Base-by-base conservation (phyloP, 2,329 filamentous ascomycete species). In the Colletotrichum caudatum region DNA sequence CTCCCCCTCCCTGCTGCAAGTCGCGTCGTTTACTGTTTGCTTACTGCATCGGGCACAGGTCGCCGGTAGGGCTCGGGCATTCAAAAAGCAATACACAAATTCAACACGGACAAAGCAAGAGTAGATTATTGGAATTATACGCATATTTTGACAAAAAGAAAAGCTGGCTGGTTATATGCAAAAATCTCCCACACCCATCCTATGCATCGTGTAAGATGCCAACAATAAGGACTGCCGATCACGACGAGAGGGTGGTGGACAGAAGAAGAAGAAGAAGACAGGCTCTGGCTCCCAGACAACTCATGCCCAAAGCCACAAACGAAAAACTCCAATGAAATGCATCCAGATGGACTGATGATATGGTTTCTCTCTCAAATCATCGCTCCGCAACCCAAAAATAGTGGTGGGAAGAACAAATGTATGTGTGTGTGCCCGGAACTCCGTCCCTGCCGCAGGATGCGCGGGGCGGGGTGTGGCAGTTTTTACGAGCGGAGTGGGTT, bases 271-370 rank as follows among this genome's bases (percentile, higher is more conserved):
- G 12, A 48, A 39, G 33, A 60, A n/a, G 14, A 41, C 37, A 61
- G 58, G 59, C 48, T 39, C 50, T n/a, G n/a, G n/a, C 44, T 50
- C n/a, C 46, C 33, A n/a, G 33, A 62, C 12, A 62, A 51, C n/a
- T 29, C n/a, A 46, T 20, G n/a, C 29, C 46, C 46, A 51, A 50
- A 26, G 46, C 33, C 33, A 57, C 29, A 14, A 50, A 62, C 9
- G n/a, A 51, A 29, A 29, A 62, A 62, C 59, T 50, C 59, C 59
- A 26, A 62, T 37, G 33, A 26, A 51, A 62, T 62, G 59, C 59
- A 6, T 29, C 44, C 59, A 23, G 29, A 33, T 39, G 46, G 37
- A 35, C 1, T 7, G 46, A 35, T 35, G 6, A 50, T 7, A 23
- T 37, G 11, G 18, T 50, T 12, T 12, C n/a, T 29, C 16, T 20